Evolutionary conservation across 805 yeast species (phyloP).

Genomic region (Trichomonascus vanleenenianus): DNA sequence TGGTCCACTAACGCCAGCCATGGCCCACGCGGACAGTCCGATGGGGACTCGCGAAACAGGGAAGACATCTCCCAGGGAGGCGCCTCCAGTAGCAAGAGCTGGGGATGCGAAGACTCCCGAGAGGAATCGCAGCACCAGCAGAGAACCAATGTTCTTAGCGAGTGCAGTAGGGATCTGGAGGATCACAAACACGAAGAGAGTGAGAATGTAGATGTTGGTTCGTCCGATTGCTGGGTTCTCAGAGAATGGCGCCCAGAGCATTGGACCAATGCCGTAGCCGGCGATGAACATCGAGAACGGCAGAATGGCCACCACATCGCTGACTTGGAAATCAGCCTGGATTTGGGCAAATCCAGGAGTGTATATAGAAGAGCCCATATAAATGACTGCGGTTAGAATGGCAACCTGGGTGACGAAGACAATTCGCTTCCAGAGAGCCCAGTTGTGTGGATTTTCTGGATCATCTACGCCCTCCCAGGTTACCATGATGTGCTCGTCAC

Average conservation of each 20-base stretch:
- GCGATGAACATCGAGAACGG: constrained; percentile 45
- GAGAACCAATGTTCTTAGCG: constrained; percentile 40
- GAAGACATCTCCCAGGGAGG: constrained; percentile 44
- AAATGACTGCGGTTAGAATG: constrained; percentile 40
- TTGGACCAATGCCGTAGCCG: constrained; percentile 51
- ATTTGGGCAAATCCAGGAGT: constrained; percentile 43
- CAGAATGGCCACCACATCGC: constrained; percentile 37
- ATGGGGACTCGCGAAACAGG: constrained; percentile 36
- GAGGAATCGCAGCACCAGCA: constrained; percentile 51
- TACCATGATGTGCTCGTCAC: constrained; percentile 9
- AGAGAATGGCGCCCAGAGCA: constrained; percentile 45
- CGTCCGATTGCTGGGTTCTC: constrained; percentile 49
- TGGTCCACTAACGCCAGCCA: constrained; percentile 47
- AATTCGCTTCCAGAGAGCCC: constrained; percentile 38
- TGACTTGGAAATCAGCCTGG: constrained; percentile 35
- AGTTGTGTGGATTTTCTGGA: constrained; percentile 48
- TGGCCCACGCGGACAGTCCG: constrained; percentile 45
- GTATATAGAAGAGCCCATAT: constrained; percentile 47
- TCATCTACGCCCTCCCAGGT: constrained; percentile 30
- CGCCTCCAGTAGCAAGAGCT: constrained; percentile 76
- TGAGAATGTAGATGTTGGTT: constrained; percentile 40
- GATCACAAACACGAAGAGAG: constrained; percentile 39
- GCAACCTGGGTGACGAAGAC: constrained; percentile 33
- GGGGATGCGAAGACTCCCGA: constrained; percentile 76
- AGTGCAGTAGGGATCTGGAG: constrained; percentile 51